Evolutionary conservation across 1,284 basidiomycete species (phyloP).

Genomic region (Porodaedalea pini): DNA sequence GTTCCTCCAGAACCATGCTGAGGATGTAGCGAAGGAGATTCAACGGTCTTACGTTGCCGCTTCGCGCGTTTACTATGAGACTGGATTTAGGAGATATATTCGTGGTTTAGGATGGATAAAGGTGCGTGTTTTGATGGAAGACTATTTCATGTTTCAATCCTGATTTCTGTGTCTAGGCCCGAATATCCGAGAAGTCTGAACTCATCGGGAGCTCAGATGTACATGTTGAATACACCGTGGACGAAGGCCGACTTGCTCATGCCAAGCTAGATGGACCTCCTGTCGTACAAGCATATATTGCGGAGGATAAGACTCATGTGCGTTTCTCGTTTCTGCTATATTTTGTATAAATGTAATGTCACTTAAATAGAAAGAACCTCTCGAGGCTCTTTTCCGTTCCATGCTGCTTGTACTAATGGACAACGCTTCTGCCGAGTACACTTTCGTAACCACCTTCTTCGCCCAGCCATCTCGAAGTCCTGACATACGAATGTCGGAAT

Average conservation of each 20-base stretch:
- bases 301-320: slow-evolving; percentile 81
- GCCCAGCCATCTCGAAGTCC: slow-evolving; percentile 32
- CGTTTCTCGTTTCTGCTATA: slow-evolving; percentile 30
- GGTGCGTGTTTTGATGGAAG: too few relatives aligned
- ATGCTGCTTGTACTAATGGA: slow-evolving; percentile 87
- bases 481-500: background rate
- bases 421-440: slow-evolving; percentile 88
- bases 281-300: slow-evolving; percentile 80
- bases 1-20: slow-evolving; percentile 83
- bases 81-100: slow-evolving; percentile 88
- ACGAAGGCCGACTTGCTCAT: slow-evolving; percentile 58
- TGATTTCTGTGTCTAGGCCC: slow-evolving; percentile 39
- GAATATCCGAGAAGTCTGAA: slow-evolving; percentile 62
- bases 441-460: slow-evolving; percentile 85
- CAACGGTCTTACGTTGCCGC: slow-evolving; percentile 85
- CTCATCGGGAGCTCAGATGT: slow-evolving; percentile 42
- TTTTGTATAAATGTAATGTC: slow-evolving; percentile 8
- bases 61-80: slow-evolving; percentile 92
- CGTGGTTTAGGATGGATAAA: slow-evolving; percentile 78
- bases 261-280: slow-evolving; percentile 75
- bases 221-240: slow-evolving; percentile 37
- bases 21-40: slow-evolving; percentile 82
- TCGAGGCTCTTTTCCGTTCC: slow-evolving; percentile 83
- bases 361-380: slow-evolving; percentile 65
- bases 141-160: slow-evolving; percentile 14